A percentile compares a stretch with the other conserved stretches of the same genome.
Conservation (phyloP, 2,329 filamentous ascomycete genomes). For the Trichothecium roseum region DNA sequence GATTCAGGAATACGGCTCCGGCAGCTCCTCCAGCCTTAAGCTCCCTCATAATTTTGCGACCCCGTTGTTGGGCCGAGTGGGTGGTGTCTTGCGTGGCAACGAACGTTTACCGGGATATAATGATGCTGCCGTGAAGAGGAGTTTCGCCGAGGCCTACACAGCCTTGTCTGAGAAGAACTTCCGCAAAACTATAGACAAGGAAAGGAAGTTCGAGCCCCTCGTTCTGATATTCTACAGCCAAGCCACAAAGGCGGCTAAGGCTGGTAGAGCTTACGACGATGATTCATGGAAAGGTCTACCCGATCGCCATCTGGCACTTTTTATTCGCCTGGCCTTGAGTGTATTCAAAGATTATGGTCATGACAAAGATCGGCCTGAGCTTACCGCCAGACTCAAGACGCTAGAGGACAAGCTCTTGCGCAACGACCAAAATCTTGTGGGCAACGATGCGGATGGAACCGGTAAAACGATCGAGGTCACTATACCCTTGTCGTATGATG, state of each 20-base stretch:
- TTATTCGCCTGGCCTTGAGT: conserved; percentile 74
- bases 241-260: conserved; percentile 75
- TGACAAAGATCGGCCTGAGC: conserved; percentile 74
- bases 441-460: conserved; percentile 19
- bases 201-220: conserved; percentile 82
- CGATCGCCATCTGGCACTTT: conserved; percentile 88
- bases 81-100: conserved; percentile 67
- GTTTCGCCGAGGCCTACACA: conserved; percentile 90
- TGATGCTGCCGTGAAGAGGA: conserved; percentile 83
- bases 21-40: conserved; percentile 39
- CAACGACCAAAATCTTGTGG: conserved; percentile 76
- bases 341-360: conserved; percentile 78
- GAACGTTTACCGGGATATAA: conserved; percentile 83
- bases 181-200: conserved; percentile 85
- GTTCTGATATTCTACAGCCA: conserved; percentile 94
- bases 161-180: conserved; percentile 84
- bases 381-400: conserved; percentile 66
- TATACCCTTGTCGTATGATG: conserved; percentile 76
- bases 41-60: conserved; percentile 44
- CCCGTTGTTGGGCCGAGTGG: conserved; percentile 59
- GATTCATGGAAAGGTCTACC: conserved; percentile 87
- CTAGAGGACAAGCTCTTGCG: conserved; percentile 90
- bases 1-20: conserved; percentile 70
- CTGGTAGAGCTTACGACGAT: conserved; percentile 65
- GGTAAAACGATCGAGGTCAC: conserved; percentile 63